These are phyloP conservation scores for Ceratobasidium theobromae DNA, from an alignment of 1,284 basidiomycete species.

Conservation along the genomic window DNA sequence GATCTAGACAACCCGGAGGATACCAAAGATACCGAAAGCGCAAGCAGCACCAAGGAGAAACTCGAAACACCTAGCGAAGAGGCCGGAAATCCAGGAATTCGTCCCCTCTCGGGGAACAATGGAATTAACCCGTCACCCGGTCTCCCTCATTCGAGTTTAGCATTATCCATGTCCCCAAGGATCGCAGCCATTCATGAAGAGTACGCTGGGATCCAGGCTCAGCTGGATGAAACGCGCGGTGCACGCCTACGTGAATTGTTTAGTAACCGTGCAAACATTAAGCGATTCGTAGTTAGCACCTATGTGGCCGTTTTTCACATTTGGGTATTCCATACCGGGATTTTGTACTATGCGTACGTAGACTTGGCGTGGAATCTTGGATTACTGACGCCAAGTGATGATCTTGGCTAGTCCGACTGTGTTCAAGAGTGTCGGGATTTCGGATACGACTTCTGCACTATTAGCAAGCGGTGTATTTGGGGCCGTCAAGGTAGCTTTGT, in stretches of 20 bases:
- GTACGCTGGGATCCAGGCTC: slow-evolving; percentile 33
- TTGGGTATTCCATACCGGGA: slow-evolving; percentile 34
- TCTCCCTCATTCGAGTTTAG: background rate
- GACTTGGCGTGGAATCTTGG: background rate
- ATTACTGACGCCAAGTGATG: too few relatives aligned
- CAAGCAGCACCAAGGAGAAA: background rate
- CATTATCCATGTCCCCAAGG: background rate
- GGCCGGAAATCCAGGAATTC: background rate
- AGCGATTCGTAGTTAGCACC: slow-evolving; percentile 23
- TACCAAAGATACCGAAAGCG: background rate
- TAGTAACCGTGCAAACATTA: slow-evolving; percentile 13
- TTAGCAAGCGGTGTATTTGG: slow-evolving; percentile 34
- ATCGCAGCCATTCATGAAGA: slow-evolving; percentile 24
- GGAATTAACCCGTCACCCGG: too few relatives aligned
- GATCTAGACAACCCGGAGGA: background rate
- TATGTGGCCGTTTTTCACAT: slow-evolving; percentile 34
- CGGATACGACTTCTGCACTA: slow-evolving; percentile 30
- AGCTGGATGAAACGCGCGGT: slow-evolving; percentile 32
- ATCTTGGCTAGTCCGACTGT: slow-evolving; percentile 33
- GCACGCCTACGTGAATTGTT: slow-evolving; percentile 22
- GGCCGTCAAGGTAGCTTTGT: slow-evolving; percentile 27
- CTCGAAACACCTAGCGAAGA: background rate
- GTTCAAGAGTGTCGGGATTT: slow-evolving; percentile 34
- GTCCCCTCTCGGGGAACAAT: background rate
- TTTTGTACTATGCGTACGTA: slow-evolving; percentile 35